A percentile compares a stretch with the other conserved stretches of the same genome.
phyloP scores from a whole-genome alignment of 2,329 filamentous ascomycete species.

The Diaporthe sp. region DNA sequence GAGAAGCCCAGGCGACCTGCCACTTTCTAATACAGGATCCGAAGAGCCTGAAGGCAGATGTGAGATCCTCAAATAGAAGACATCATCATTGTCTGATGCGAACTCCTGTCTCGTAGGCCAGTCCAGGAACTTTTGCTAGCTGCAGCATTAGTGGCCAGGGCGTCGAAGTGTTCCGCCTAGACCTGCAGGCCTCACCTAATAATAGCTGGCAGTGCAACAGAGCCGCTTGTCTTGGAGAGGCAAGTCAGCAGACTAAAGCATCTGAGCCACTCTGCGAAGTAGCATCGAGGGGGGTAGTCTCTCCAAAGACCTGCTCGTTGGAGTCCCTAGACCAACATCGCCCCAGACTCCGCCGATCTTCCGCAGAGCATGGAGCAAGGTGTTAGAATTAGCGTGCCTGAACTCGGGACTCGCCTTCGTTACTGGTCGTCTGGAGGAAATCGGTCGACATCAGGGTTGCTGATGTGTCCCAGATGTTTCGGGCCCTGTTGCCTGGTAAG shows the following conservation, averaged over 20 bases:
- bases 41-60: not conserved
- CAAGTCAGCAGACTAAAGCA: not conserved
- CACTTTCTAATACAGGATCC: not conserved
- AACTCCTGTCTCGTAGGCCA: not conserved
- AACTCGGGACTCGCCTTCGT: not conserved
- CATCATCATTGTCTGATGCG: not conserved
- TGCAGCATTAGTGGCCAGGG: not conserved
- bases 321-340: not conserved
- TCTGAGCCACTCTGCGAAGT: not conserved
- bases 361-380: not conserved
- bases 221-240: not conserved
- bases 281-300: not conserved
- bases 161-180: not conserved
- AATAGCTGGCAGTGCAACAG: not conserved
- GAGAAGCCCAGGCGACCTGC: not conserved
- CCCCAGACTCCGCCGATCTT: not conserved
- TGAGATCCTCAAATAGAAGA: not conserved
- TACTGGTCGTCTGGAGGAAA: not conserved
- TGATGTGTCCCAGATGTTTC: not conserved
- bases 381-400: no score
- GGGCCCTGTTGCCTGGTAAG: not conserved
- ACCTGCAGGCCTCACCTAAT: not conserved
- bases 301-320: not conserved
- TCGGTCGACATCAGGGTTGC: not conserved
- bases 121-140: not conserved